These are phyloP conservation scores for Exserohilum turcica DNA, from an alignment of 2,329 filamentous ascomycete genomes.

Conservation along the genomic window DNA sequence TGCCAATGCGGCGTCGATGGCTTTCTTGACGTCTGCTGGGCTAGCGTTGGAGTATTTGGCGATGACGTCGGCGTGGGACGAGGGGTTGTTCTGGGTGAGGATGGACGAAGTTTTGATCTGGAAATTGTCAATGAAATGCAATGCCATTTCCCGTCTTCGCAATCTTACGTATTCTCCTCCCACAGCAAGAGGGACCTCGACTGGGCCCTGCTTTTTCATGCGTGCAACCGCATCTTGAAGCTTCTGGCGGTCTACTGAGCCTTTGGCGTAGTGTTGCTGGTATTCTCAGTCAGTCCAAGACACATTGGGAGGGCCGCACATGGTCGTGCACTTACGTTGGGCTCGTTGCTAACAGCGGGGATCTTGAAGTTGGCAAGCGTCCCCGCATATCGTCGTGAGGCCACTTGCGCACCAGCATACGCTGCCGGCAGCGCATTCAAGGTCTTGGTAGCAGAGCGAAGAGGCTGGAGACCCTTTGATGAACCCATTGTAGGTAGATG, in stretches of 20 bases:
- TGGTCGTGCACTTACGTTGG: conserved; percentile 70
- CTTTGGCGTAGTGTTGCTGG: conserved; percentile 88
- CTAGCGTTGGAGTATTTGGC: conserved; percentile 86
- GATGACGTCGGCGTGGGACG: conserved; percentile 75
- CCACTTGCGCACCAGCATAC: conserved; percentile 29
- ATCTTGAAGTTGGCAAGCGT: conserved; percentile 85
- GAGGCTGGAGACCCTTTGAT: conserved; percentile 39
- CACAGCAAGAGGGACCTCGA: conserved; percentile 82
- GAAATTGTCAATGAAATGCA: conserved; percentile 14
- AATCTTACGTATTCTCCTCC: conserved; percentile 74
- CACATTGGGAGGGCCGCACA: accelerated
- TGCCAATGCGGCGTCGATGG: conserved; percentile 83
- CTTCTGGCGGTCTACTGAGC: conserved; percentile 76
- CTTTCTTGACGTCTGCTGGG: conserved; percentile 72
- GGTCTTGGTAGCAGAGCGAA: conserved; percentile 36
- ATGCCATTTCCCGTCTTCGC: neutral
- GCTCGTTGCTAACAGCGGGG: conserved; percentile 86
- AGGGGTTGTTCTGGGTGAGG: conserved; percentile 78
- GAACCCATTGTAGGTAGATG: conserved; percentile 37
- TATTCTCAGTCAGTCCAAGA: conserved; percentile 8
- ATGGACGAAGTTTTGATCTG: conserved; percentile 70
- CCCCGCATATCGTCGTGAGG: conserved; percentile 48
- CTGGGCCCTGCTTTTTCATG: conserved; percentile 69
- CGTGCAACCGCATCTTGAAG: conserved; percentile 74
- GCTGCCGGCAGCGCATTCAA: conserved; percentile 30